Conservation (phyloP, 441 rosid species). For the Corymbia calophylla region DNA sequence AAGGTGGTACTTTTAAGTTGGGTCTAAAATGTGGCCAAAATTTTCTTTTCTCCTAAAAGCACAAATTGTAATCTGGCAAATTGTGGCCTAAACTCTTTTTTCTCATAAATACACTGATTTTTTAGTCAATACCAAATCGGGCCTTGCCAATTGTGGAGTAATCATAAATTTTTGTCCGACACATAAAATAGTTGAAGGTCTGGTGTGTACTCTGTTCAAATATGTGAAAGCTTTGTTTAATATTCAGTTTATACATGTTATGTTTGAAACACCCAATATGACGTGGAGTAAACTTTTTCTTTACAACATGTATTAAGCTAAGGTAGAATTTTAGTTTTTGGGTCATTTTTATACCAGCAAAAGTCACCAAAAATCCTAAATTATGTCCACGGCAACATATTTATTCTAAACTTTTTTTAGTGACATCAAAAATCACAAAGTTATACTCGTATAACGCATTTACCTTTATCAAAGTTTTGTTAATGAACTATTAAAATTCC, state of each 20-base stretch:
- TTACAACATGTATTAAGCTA: neutral
- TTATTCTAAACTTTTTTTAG: accelerated
- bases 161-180: neutral
- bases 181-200: neutral
- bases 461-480: accelerated
- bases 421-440: too few species aligned
- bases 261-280: neutral
- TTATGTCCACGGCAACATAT: accelerated
- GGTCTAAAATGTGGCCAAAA: neutral
- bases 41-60: neutral
- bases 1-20: neutral
- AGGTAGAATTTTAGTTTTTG: neutral
- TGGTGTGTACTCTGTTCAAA: accelerated
- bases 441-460: accelerated
- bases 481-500: too few species aligned
- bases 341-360: neutral
- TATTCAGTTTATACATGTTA: neutral
- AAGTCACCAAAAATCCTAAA: neutral
- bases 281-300: neutral
- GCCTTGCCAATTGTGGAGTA: neutral
- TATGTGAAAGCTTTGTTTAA: accelerated
- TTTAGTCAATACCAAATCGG: neutral
- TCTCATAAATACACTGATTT: neutral
- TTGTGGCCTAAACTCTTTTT: neutral
- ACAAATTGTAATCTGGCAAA: neutral